phyloP scores from a whole-genome alignment of 2,329 filamentous ascomycete genomes.

The Beauveria sp. region DNA sequence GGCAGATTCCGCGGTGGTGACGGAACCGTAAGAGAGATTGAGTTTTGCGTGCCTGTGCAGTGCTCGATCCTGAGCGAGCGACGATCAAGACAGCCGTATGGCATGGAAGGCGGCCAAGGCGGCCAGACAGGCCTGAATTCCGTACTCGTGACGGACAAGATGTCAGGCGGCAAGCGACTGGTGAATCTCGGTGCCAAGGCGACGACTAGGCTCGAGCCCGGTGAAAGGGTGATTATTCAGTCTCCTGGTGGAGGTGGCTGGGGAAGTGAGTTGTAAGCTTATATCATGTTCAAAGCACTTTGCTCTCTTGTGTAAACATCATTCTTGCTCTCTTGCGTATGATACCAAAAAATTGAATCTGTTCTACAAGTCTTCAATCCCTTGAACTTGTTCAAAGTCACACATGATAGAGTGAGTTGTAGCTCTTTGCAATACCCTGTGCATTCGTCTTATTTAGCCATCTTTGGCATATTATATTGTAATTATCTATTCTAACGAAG shows the following conservation, averaged over 20 bases:
- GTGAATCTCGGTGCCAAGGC: conserved; percentile 55
- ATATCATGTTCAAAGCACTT: background rate
- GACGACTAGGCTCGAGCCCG: conserved; percentile 47
- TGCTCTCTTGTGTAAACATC: background rate
- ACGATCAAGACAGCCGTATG: conserved; percentile 65
- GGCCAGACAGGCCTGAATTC: conserved; percentile 58
- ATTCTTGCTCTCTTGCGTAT: background rate
- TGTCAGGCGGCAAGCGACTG: conserved; percentile 22
- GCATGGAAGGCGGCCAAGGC: conserved; percentile 63
- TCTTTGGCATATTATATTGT: background rate
- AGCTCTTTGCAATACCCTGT: too few relatives aligned
- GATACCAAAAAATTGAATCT: too few relatives aligned
- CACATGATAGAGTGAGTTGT: too few relatives aligned
- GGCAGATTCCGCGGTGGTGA: conserved; percentile 67
- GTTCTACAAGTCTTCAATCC: too few relatives aligned
- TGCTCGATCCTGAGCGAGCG: conserved; percentile 73
- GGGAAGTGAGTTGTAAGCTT: conserved; percentile 28
- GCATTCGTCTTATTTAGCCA: too few relatives aligned
- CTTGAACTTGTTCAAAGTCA: too few relatives aligned
- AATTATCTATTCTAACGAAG: background rate
- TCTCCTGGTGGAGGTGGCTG: conserved; percentile 58
- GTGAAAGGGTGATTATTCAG: conserved; percentile 52
- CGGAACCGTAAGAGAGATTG: conserved; percentile 70
- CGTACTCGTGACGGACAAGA: conserved; percentile 14
- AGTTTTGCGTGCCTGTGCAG: conserved; percentile 70